These are phyloP conservation scores for Candida golubevii DNA, from an alignment of 805 yeast genomes.

Conservation along the genomic window DNA sequence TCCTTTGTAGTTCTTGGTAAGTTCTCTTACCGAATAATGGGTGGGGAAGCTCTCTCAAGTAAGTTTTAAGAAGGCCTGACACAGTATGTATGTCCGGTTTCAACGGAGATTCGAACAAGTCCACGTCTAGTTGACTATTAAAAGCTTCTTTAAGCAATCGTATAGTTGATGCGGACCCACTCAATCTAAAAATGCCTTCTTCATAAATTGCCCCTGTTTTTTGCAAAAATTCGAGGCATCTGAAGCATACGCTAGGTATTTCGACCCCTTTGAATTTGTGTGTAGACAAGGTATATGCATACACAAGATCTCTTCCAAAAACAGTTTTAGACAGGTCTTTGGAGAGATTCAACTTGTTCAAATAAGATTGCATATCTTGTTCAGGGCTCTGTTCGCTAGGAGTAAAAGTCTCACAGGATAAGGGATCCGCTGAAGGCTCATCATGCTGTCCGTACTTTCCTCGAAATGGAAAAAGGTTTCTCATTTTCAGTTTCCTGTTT, in stretches of 20 bases:
- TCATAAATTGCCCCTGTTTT: constrained; percentile 70
- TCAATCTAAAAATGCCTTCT: constrained; percentile 87
- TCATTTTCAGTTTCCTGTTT: constrained; percentile 45
- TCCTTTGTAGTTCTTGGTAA: constrained; percentile 23
- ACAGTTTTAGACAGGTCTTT: constrained; percentile 37
- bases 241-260: constrained; percentile 71
- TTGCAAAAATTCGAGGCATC: constrained; percentile 68
- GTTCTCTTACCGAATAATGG: constrained; percentile 58
- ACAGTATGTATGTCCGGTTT: constrained; percentile 78
- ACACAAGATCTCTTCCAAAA: constrained; percentile 62
- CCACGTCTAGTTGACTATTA: constrained; percentile 65
- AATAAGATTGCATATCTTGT: constrained; percentile 21
- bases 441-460: constrained; percentile 1
- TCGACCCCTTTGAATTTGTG: constrained; percentile 40
- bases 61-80: constrained; percentile 80
- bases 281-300: constrained; percentile 50
- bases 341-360: constrained; percentile 34
- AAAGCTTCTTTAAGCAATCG: constrained; percentile 64
- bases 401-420: neutral
- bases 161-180: constrained; percentile 81
- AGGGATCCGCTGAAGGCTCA: neutral
- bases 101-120: constrained; percentile 45
- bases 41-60: constrained; percentile 70
- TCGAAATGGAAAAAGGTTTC: constrained; percentile 58
- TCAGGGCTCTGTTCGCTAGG: neutral